Evolutionary conservation across 805 yeast genomes (phyloP), one percentile per base, ranked within the genome.

Genomic region (Scheffersomyces spartinae): DNA sequence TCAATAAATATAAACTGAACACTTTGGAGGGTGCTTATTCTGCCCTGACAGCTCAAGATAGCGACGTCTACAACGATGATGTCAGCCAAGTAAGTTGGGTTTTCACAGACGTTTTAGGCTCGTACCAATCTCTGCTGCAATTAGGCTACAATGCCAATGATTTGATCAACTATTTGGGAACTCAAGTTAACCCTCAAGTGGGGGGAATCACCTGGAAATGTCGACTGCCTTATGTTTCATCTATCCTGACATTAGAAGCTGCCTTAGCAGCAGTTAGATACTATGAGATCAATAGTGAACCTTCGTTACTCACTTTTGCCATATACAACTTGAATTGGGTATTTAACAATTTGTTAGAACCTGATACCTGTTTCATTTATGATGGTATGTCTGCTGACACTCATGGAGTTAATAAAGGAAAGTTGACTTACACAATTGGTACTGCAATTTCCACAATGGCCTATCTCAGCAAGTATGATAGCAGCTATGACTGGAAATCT

Each of bases 171-270:
- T 40, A 33, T 22, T 18, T 46, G 13, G 31, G 27, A 31, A 26
- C 26, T n/a, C 49, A 46, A 32, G 38, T 42, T 38, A 39, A 39
- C 20, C 24, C 25, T 9, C 17, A 20, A 7, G 35, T 30, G 12
- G 55, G 55, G 3, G 53, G 53, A 6, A 43, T 49, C 3, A 30
- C 27, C 11, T 49, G 55, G 55, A 28, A 36, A 11, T 38, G 38
- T 20, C 27, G 37, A 3, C 30, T 26, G 7, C 31, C 29, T n/a
- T 49, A 49, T 23, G 32, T 46, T 13, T 49, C 55, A 7, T 45
- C 55, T 9, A 49, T 49, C 19, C 46, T 53, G 5, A 43, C 49
- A 6, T 35, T 39, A 9, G 55, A 49, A 29, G 43, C 46, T 1
- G 52, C 49, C 4, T 35, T 49, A 17, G 49, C 51, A 7, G 49